Evolutionary conservation across 2,329 filamentous ascomycete genomes (phyloP), one percentile per base, ranked within the genome.

Genomic region (Zymoseptoria passerinii): DNA sequence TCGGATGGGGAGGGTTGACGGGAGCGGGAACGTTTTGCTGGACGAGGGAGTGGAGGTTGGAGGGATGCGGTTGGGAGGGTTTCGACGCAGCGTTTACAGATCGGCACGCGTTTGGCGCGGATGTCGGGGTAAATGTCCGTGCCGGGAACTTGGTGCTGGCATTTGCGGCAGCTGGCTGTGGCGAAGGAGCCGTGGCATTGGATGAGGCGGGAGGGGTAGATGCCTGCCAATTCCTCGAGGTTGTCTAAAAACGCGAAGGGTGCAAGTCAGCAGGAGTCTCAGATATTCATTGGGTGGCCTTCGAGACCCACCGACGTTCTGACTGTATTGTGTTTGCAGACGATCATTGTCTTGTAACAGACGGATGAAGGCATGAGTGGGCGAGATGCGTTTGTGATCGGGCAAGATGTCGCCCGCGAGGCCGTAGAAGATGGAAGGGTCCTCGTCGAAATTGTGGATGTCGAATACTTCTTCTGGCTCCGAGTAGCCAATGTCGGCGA

Each of bases 161-260:
- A 99, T 68, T 89, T 86, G 51, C 94, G 83, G 73, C 94, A 99
- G 2, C 86, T 89, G 20, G 94, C 94, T 0, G 88, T 95, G 50
- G 92, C 92, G 76, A 96, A 97, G 6, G 90, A 96, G 61, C 94
- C 94, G 71, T 99, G 94, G 72, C 94, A 97, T 74, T 99, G 92
- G 28, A 99, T 87, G 18, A 97, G 81, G 70, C 94, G 95, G 35
- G 89, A 86, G 1, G 84, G 81, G 20, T 79, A 75, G 60, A 99
- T 89, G 20, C 94, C 94, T 0, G 92, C 92, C 68, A 89, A 86
- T 61, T 86, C 83, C 73, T 99, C 92, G 54, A 96, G 85, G 48
- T 64, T 68, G 13, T 58, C 58, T 23, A 35, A 4, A 23, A 23
- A 23, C 2, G 23, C 23, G 23, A 23, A 23, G 23, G 23, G 23